Conservation (phyloP, 176 grass and related monocot genomes). For the Oryza meyeriana region DNA sequence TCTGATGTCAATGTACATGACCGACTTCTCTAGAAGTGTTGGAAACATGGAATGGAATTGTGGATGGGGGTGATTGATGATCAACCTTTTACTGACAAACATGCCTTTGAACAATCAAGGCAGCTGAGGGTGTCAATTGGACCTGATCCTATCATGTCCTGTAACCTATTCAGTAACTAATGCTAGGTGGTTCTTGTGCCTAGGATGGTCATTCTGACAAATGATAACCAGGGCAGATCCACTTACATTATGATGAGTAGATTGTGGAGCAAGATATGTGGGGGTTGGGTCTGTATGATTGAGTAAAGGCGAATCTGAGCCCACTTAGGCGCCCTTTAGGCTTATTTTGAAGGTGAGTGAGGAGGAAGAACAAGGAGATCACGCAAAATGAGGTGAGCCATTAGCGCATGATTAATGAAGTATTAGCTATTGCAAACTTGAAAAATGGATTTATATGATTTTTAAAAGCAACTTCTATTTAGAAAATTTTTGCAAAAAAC, state of each 20-base stretch:
- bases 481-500: no score
- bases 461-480: no score
- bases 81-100: background rate
- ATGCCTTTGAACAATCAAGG: background rate
- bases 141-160: background rate
- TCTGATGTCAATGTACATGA: background rate
- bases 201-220: conserved; percentile 17
- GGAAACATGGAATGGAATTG: background rate
- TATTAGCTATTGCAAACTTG: no score
- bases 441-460: no score
- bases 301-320: conserved; percentile 36
- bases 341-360: no score
- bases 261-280: background rate
- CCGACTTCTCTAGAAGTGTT: background rate
- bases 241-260: background rate
- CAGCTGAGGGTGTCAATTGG: background rate
- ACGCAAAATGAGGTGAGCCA: no score
- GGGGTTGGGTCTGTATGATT: background rate
- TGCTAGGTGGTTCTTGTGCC: background rate
- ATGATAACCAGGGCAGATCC: conserved; percentile 16
- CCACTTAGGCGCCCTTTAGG: background rate
- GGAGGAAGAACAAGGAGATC: no score
- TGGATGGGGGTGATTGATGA: background rate
- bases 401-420: no score
- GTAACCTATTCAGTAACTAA: background rate